Base-by-base conservation (phyloP, 768 basidiomycete genomes). In the Sarcodon sp. region DNA sequence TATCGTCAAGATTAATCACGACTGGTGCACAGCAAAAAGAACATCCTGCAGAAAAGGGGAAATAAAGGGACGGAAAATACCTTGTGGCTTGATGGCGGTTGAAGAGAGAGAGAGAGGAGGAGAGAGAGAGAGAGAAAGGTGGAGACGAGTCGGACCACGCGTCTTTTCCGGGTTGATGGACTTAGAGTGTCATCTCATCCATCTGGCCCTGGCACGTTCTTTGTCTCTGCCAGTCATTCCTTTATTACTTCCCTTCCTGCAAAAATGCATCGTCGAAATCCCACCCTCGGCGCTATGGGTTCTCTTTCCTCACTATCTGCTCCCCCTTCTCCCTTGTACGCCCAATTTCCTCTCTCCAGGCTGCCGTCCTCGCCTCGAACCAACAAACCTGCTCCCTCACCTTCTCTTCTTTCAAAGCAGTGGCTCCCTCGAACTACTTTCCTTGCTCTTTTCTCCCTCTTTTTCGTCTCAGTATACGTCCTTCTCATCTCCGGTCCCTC, bases 401-500 rank as follows among this genome's bases (percentile, higher is more conserved):
- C 39, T 8, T 33, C 69, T 11, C 62, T 71, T 53, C 78, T 77
- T 56, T 54, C 67, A 27, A 52, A 47, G 33, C 38, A 55, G 32
- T 59, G 58, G 27, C 75, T 70, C 55, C 70, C 76, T 39, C 69
- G 76, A 47, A 71, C 76, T 4, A 73, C 75, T 3, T 60, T 80
- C 52, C 46, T 82, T 54, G 75, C 74, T 7, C 69, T 83, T 56
- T 45, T 75, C 58, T 58, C 67, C 52, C 69, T 83, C 55, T 47
- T 77, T 47, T 56, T 66, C 32, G 62, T 82, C 53, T 69, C 75
- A 35, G 67, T 66, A 47, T 84, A 77, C 64, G 63, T 82, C 46
- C 66, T 81, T 52, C 67, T 81, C 55, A 57, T 75, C 45, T 69
- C 72, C 59, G 73, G 11, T 59, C 72, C 47, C 49, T 69, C 44